These are phyloP conservation scores for Fonsecaea nubica DNA, from an alignment of 2,329 filamentous ascomycete species.

Conservation along the genomic window DNA sequence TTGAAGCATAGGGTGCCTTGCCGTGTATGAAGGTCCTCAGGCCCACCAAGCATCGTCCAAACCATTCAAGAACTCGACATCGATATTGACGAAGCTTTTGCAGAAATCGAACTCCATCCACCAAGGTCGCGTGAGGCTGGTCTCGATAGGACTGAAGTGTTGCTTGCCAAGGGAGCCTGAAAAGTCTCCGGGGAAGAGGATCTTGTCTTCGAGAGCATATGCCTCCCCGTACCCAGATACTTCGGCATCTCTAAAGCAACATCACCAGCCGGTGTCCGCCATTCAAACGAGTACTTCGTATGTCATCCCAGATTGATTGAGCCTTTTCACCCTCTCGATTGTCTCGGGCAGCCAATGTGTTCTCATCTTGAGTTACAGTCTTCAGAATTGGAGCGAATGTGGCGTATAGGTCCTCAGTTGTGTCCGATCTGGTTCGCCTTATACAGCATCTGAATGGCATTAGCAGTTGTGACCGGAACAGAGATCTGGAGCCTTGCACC, in stretches of 20 bases:
- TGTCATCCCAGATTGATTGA: constrained; percentile 46
- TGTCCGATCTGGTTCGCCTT: constrained; percentile 47
- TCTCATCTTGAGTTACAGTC: constrained; percentile 47
- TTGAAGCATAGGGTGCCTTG: not conserved
- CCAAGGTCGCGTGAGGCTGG: constrained; percentile 50
- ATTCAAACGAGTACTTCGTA: constrained; percentile 34
- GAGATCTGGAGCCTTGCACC: not conserved
- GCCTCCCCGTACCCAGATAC: constrained; percentile 48
- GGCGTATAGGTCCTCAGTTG: not conserved
- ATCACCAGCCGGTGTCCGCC: not conserved
- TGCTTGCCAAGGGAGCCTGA: constrained; percentile 35
- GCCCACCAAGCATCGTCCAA: constrained; percentile 43
- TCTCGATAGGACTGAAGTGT: constrained; percentile 8
- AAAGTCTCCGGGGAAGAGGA: constrained; percentile 49
- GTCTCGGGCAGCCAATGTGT: constrained; percentile 46
- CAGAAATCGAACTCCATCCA: constrained; percentile 51
- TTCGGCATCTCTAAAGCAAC: constrained; percentile 29
- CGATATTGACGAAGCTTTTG: constrained; percentile 57
- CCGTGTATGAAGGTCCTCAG: not conserved
- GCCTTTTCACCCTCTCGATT: constrained; percentile 46
- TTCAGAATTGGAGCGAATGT: constrained; percentile 44
- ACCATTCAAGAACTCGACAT: constrained; percentile 52
- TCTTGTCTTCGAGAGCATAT: constrained; percentile 50
- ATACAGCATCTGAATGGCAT: constrained; percentile 44
- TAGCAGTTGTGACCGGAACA: constrained; percentile 37